Base-by-base conservation (phyloP, 2,329 filamentous ascomycete species). In the Endothia cerciana region DNA sequence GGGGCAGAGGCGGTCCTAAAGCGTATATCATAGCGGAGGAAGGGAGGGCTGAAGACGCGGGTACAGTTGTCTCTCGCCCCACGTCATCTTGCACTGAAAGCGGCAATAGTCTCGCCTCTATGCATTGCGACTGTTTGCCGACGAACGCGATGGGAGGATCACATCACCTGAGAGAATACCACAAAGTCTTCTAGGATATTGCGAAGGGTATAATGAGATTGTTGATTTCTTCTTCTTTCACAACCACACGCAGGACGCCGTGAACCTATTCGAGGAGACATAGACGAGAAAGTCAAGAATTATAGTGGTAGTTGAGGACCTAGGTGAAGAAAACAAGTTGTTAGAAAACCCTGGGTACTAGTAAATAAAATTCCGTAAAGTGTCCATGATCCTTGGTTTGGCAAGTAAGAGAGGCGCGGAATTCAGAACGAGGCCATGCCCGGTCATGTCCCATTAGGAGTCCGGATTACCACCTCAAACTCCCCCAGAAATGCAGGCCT, bases 251-350 rank as follows among this genome's bases (percentile, higher is more conserved):
- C 49, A 45, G n/a, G 28, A 63, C 61, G 36, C 61, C 61, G 41
- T 55, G 60, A 58, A 62, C 61, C 43, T 56, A 59, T 60, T 66
- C 57, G 45, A 65, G 47, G 66, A 63, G 59, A 62, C 56, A 59
- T 38, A 61, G 61, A 62, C 58, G 63, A 65, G 59, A 69, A 66
- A 22, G 55, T 36, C 28, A 68, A 67, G 63, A 70, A 73, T 72
- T 73, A 73, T 68, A 73, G 69, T 67, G 66, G 64, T 62, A 69
- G 69, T 67, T 68, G 69, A 68, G 69, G 70, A 70, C 67, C 70
- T 65, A 67, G 60, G 62, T 69, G 67, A 62, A 67, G 63, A 73
- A 72, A 66, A 66, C 70, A 72, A 63, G 65, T 67, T 69, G 69
- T 67, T 51, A 69, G 65, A 65, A 63, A 63, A 64, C 68, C 62